phyloP scores from a whole-genome alignment of 371 early-diverging fungal genomes.

The Haplosporangium sp. region DNA sequence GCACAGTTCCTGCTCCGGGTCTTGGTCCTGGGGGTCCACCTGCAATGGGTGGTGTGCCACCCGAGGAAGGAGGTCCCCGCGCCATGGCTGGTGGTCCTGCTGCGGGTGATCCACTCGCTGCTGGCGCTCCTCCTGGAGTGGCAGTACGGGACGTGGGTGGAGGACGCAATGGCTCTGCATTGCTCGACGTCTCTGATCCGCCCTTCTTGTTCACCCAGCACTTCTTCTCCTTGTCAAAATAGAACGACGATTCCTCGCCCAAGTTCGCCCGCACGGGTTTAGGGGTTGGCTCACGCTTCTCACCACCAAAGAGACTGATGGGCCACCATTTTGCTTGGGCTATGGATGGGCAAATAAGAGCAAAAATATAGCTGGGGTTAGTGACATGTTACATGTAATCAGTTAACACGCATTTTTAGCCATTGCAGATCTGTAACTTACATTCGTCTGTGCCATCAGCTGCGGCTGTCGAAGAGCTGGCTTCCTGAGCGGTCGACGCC shows the following conservation, averaged over 20 bases:
- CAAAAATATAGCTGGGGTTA: not conserved
- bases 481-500: slow-evolving; percentile 1
- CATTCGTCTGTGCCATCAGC: slow-evolving; percentile 26
- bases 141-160: slow-evolving; percentile 48
- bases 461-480: not conserved
- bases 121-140: slow-evolving; percentile 22
- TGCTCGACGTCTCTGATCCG: slow-evolving; percentile 28
- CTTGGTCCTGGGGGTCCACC: slow-evolving; percentile 21
- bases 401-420: not conserved
- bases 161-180: slow-evolving; percentile 55
- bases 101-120: slow-evolving; percentile 17
- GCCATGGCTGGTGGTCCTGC: slow-evolving; percentile 16
- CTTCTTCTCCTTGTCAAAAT: slow-evolving; percentile 74
- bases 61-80: slow-evolving; percentile 22
- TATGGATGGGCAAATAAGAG: not conserved
- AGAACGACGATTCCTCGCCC: slow-evolving; percentile 74
- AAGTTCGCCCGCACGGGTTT: slow-evolving; percentile 75
- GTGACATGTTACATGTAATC: not conserved
- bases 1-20: slow-evolving; percentile 19
- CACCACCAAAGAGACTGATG: slow-evolving; percentile 58
- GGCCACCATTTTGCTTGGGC: slow-evolving; percentile 63
- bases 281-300: slow-evolving; percentile 56
- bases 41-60: slow-evolving; percentile 13
- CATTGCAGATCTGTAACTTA: not conserved
- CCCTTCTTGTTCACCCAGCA: slow-evolving; percentile 69